Evolutionary conservation across 331 rosid species (phyloP), one percentile per base, ranked within the genome.

Genomic region (Prunus yedoensis): DNA sequence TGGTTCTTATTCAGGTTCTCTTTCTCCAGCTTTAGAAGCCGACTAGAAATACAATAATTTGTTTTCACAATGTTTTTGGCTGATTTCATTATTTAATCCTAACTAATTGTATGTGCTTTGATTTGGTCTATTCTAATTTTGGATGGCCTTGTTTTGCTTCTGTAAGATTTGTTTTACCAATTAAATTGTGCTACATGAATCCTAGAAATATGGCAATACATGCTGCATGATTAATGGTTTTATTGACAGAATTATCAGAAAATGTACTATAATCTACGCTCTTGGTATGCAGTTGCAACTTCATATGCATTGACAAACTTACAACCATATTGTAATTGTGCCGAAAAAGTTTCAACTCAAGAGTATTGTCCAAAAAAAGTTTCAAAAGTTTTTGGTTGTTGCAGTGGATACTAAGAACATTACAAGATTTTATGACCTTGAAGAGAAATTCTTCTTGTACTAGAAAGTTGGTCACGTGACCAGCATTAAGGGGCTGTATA

Each of bases 1-100:
- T 46, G 85, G 87, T 46, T 91, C 89, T 62, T 94, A 87, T 82
- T 83, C 86, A 8, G 91, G 96, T 81, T 86, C 82, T 43, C 80
- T 89, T 23, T 90, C 91, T 46, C 84, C 83, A 32, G 73, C 70
- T 17, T 61, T 61, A 23, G 70, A 74, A 18, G 66, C 70, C 1
- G 65, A 47, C 0, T 74, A 74, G 68, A 74, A 25, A 60, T 58
- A 25, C 41, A 25, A 3, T 28, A 2, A 8, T 47, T 8, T 47
- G 52, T 53, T 73, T 58, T 46, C 18, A 45, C 20, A 12, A 3
- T 4, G 32, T 11, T 70, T 10, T 1, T 8, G 38, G 49, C 18
- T 23, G 15, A 52, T 72, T 8, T 28, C 68, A 59, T 45, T 46
- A 30, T 73, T 59, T 20, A 8, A 27, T 52, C 5, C 13, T 23